phyloP scores from a whole-genome alignment of 2,329 filamentous ascomycete species.

The Waltergamsia citrina region DNA sequence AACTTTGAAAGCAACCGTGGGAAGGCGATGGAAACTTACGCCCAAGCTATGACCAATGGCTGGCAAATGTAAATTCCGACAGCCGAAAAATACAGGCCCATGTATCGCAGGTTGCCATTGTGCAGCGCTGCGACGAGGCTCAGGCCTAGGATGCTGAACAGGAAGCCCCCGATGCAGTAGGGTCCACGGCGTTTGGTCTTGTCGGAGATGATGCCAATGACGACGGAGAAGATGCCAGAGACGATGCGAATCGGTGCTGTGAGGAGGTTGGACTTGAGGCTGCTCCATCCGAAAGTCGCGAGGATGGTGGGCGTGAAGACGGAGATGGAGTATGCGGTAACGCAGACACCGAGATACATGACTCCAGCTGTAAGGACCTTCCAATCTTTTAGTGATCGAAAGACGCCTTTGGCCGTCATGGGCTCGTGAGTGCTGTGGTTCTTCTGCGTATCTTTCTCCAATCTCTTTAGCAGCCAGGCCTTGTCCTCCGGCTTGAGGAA shows the following conservation, averaged over 20 bases:
- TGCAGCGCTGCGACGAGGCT: too few relatives aligned
- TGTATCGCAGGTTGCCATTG: too few relatives aligned
- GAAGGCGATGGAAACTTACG: too few relatives aligned
- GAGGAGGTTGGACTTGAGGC: conserved; percentile 26
- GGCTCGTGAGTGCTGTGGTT: conserved; percentile 41
- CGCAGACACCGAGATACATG: conserved; percentile 50
- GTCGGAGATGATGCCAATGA: conserved; percentile 32
- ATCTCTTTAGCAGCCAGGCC: conserved; percentile 32
- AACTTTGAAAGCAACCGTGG: too few relatives aligned
- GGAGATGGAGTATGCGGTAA: conserved; percentile 26
- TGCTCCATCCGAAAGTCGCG: conserved; percentile 22
- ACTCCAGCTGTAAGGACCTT: conserved; percentile 45
- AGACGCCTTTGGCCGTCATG: conserved; percentile 45
- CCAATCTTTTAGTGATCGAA: conserved; percentile 42
- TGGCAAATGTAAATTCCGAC: too few relatives aligned
- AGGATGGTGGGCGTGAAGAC: conserved; percentile 27
- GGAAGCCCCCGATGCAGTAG: too few relatives aligned
- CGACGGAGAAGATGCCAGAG: conserved; percentile 24
- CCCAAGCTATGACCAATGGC: too few relatives aligned
- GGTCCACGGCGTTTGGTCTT: conserved; percentile 22
- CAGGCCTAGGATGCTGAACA: too few relatives aligned
- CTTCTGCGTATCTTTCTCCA: conserved; percentile 27
- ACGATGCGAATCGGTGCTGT: conserved; percentile 26
- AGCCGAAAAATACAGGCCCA: too few relatives aligned
- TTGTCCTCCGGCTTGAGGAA: conserved; percentile 36